Evolutionary conservation across 768 basidiomycete species (phyloP), one percentile per base, ranked within the genome.

Genomic region (Paxillus involutus): DNA sequence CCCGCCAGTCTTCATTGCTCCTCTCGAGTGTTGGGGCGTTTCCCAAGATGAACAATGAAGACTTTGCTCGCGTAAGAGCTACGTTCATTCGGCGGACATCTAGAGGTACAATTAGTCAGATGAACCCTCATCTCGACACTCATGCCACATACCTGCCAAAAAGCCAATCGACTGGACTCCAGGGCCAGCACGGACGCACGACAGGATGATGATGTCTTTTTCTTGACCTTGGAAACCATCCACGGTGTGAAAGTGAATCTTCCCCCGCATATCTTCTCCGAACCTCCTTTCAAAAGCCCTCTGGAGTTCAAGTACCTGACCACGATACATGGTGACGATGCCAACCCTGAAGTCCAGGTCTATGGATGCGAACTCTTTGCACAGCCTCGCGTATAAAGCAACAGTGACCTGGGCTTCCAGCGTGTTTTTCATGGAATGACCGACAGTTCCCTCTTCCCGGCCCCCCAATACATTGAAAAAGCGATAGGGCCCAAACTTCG

Each of bases 151-250:
- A 87, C 91, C 94, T 59, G 85, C 80, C 62, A 98, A 80, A 77
- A 98, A 98, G 54, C 97, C 97, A 51, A 98, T 83, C 0, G 76
- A 82, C 53, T 81, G 79, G 17, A 93, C 69, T n/a, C 89, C 87
- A 16, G 91, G 86, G 6, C 97, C 94, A 10, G 94, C 90, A 58
- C 97, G 85, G 17, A 98, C 97, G 67, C 94, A 97, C 3, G 97
- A 98, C 17, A 99, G 78, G 59, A 99, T 98, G 72, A 99, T 96
- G 49, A 99, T 83, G 61, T 96, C 93, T 69, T 99, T 99, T 70
- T 99, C 97, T 74, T 99, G 97, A 45, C 97, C 97, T 49, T 99
- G 97, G 66, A 98, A 98, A 10, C 96, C 97, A 71, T 99, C 96
- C 37, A 99, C 96, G 0, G 97, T 98, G 67, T 97, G 90, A 75